These are phyloP conservation scores for Colletotrichum noveboracense DNA, from an alignment of 2,329 filamentous ascomycete species.

Conservation along the genomic window DNA sequence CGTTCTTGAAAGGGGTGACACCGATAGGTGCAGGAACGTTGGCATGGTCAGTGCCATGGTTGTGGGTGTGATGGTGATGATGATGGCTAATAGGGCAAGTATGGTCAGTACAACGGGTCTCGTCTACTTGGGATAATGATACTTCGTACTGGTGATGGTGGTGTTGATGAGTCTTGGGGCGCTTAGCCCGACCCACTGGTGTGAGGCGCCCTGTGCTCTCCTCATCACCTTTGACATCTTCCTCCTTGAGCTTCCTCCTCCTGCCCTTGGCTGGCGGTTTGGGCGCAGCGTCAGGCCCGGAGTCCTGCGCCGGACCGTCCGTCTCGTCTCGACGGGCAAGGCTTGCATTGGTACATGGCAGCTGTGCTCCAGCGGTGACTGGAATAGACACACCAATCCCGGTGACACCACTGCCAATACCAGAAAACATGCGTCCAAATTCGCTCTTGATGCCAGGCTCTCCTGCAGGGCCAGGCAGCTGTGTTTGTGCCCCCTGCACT, in stretches of 20 bases:
- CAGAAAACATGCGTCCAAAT: slow-evolving; percentile 92
- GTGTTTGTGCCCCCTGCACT: slow-evolving; percentile 88
- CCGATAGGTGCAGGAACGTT: slow-evolving; percentile 43
- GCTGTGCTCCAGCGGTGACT: slow-evolving; percentile 44
- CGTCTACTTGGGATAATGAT: slow-evolving; percentile 22
- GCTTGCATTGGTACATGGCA: slow-evolving; percentile 52
- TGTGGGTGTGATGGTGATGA: slow-evolving; percentile 67
- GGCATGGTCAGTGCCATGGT: slow-evolving; percentile 54
- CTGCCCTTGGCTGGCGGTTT: slow-evolving; percentile 54
- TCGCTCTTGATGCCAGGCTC: slow-evolving; percentile 94
- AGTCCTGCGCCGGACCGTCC: slow-evolving; percentile 50
- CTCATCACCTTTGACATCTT: slow-evolving; percentile 72
- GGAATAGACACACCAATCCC: slow-evolving; percentile 58
- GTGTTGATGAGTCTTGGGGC: slow-evolving; percentile 69
- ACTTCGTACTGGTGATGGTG: slow-evolving; percentile 70
- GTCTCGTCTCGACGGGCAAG: slow-evolving; percentile 59
- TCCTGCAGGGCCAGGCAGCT: slow-evolving; percentile 76
- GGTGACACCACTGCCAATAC: slow-evolving; percentile 71
- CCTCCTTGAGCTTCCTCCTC: slow-evolving; percentile 78
- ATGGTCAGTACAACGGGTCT: neutral
- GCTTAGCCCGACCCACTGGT: slow-evolving; percentile 66
- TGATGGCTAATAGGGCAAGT: slow-evolving; percentile 43
- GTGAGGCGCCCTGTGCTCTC: slow-evolving; percentile 67
- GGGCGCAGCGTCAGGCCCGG: slow-evolving; percentile 41
- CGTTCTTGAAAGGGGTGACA: slow-evolving; percentile 51